Percentiles rank a stretch among this genome's conserved stretches.
These are phyloP conservation scores for Anacardium occidentale DNA, from an alignment of 345 rosid genomes.

Conservation along the genomic window DNA sequence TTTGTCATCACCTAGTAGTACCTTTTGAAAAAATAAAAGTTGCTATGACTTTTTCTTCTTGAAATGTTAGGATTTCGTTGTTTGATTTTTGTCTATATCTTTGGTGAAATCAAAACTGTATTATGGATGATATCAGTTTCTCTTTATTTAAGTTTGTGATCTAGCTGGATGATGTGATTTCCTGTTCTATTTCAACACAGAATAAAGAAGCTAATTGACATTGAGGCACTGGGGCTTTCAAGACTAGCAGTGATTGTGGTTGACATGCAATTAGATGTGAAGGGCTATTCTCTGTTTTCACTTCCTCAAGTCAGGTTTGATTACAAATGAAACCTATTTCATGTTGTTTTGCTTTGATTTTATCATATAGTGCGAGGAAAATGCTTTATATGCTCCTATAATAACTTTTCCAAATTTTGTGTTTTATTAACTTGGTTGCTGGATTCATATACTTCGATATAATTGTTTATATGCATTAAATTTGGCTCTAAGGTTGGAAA, in stretches of 20 bases:
- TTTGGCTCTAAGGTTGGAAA: neutral
- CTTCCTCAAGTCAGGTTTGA: constrained; percentile 89
- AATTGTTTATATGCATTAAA: no score
- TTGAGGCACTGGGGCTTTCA: constrained; percentile 75
- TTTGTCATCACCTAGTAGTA: no score
- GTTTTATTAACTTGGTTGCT: neutral
- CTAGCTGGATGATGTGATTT: neutral
- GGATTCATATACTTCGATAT: neutral
- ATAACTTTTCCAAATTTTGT: neutral
- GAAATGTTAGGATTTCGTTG: neutral
- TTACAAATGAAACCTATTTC: neutral
- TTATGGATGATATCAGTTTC: neutral
- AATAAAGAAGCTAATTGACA: constrained; percentile 73
- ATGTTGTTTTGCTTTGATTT: neutral
- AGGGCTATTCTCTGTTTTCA: constrained; percentile 77
- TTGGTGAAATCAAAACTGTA: neutral
- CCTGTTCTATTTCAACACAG: constrained; percentile 31
- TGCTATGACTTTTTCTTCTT: neutral
- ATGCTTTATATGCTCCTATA: neutral
- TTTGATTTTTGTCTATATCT: neutral
- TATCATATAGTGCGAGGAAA: neutral
- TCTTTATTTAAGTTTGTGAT: neutral
- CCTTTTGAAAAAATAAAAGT: no score
- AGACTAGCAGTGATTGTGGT: constrained; percentile 59
- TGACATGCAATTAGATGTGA: constrained; percentile 64